Conservation (phyloP, 345 rosid species). For the Ailanthus altissimus region DNA sequence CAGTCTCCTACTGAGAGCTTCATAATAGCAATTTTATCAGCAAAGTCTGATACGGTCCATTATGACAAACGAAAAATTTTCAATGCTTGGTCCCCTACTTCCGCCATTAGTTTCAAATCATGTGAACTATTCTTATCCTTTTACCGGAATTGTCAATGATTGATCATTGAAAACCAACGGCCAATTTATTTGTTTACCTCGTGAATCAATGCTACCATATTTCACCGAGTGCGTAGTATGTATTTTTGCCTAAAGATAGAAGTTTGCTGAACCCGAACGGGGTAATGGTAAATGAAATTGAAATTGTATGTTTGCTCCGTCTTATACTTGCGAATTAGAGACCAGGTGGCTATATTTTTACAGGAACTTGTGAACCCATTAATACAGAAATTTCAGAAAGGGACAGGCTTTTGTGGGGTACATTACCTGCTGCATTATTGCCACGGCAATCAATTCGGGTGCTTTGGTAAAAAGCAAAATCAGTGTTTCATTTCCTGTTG, state of each 20-base stretch:
- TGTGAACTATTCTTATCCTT: not conserved
- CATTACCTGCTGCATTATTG: not conserved
- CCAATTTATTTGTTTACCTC: no score
- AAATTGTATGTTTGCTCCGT: not conserved
- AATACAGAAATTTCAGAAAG: not conserved
- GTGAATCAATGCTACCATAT: not conserved
- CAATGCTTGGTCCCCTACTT: not conserved
- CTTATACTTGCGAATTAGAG: not conserved
- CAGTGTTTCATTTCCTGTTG: not conserved
- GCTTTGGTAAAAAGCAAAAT: not conserved
- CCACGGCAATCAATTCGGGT: not conserved
- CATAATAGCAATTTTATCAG: no score
- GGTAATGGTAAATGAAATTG: constrained; percentile 1
- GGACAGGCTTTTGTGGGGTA: not conserved
- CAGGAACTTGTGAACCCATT: not conserved
- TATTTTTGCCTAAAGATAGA: not conserved
- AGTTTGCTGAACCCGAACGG: not conserved
- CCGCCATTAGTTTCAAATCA: not conserved
- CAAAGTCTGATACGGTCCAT: not conserved
- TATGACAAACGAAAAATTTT: not conserved
- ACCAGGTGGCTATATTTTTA: not conserved
- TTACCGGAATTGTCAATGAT: not conserved
- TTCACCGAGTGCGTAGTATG: no score
- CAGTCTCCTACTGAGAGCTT: no score
- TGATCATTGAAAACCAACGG: no score